Base-by-base conservation (phyloP, 331 rosid genomes). In the Rhamnella rubrinervis region DNA sequence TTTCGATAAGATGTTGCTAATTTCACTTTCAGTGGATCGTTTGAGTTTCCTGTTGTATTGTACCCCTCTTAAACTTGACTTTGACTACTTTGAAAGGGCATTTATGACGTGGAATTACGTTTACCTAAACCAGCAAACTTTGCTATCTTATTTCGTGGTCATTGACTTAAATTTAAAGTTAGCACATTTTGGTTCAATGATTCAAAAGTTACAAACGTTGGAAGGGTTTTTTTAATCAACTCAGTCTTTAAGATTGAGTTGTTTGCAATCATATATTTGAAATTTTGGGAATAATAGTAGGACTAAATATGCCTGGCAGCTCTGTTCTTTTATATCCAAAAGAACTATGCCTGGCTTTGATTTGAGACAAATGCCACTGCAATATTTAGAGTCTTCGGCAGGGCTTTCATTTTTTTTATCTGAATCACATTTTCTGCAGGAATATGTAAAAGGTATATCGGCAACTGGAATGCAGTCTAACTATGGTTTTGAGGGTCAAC, bases 391-490 rank as follows among this genome's bases (percentile, higher is more conserved):
- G 35, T 31, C 35, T 31, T 31, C 35, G 35, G 47, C 16, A 38
- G 21, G 66, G 23, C 55, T 25, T 72, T 41, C 53, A 63, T 55
- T 31, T 21, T 12, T 53, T 47, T 73, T 53, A 77, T 59, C 35
- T 58, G 59, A 59, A 79, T 10, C 15, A 59, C 19, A 1, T 59
- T 63, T 69, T 78, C 81, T 74, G 74, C 95, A 95, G 99, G 85
- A 89, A 91, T 95, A 89, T 78, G 99, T 95, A 53, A 87, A 83
- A 62, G 85, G 87, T 21, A 87, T 95, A 78, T 81, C 96, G 50
- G 75, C 91, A 60, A 75, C 87, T 37, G 99, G 99, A 53, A 87
- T 95, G 97, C 99, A 95, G 81, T 80, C 90, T 63, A 86, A 78
- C 68, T n/a, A 73, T 66, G 96, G 99, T 71, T 89, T 95, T 4